Evolutionary conservation across 129 eudicot genomes (phyloP).

Genomic region (Pulicaria dysenterica): DNA sequence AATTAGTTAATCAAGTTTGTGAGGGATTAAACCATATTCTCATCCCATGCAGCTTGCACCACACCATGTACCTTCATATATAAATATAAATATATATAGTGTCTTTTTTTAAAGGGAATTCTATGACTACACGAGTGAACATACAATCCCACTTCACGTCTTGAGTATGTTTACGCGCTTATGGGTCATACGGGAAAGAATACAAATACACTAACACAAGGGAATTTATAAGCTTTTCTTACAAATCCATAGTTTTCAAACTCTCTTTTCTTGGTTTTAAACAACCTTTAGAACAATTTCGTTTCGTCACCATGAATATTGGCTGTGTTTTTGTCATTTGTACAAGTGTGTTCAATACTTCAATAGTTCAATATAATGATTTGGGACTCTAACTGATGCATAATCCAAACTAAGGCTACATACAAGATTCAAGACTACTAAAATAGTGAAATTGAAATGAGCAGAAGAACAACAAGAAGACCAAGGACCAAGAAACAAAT

Average conservation of each 20-base stretch:
- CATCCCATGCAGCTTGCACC: background rate
- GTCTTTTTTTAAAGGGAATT: too few relatives aligned
- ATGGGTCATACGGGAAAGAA: too few relatives aligned
- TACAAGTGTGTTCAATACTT: background rate
- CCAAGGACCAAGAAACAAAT: conserved; percentile 51
- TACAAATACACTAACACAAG: too few relatives aligned
- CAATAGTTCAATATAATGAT: background rate
- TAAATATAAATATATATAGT: background rate
- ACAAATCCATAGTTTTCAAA: too few relatives aligned
- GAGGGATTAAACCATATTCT: conserved; percentile 1
- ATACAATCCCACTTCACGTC: too few relatives aligned
- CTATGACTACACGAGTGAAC: too few relatives aligned
- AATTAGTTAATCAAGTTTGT: conserved; percentile 8
- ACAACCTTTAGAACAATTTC: too few relatives aligned
- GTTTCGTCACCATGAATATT: too few relatives aligned
- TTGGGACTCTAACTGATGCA: conserved; percentile 10
- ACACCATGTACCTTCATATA: conserved; percentile 24
- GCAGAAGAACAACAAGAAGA: conserved; percentile 35
- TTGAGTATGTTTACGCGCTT: too few relatives aligned
- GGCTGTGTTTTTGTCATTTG: background rate
- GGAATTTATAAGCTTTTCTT: too few relatives aligned
- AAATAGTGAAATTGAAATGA: conserved; percentile 27
- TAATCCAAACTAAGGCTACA: conserved; percentile 21
- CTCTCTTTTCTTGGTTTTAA: too few relatives aligned
- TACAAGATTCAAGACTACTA: conserved; percentile 13